These are phyloP conservation scores for Apiospora phragmitis DNA, from an alignment of 2,329 filamentous ascomycete genomes.

Conservation along the genomic window DNA sequence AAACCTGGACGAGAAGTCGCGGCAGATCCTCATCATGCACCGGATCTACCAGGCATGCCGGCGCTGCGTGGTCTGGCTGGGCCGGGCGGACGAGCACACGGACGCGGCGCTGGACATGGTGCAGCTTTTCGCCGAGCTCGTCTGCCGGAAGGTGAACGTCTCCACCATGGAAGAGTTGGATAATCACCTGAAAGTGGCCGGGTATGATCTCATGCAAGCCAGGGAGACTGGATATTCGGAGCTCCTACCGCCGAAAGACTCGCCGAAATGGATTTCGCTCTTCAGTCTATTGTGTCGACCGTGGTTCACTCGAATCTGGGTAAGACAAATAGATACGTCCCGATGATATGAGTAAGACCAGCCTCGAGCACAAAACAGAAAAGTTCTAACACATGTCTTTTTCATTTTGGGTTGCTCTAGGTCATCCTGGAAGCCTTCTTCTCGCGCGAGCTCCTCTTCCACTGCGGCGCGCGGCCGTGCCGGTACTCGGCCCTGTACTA, in stretches of 20 bases:
- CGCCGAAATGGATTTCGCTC: conserved; percentile 4
- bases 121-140: background rate
- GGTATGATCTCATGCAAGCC: background rate
- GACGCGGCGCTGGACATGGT: conserved; percentile 12
- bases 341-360: background rate
- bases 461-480: conserved; percentile 8
- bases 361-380: background rate
- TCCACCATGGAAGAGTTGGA: background rate
- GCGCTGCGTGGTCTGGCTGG: conserved; percentile 12
- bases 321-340: background rate
- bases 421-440: conserved; percentile 12
- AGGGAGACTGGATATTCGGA: background rate
- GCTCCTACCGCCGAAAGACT: background rate
- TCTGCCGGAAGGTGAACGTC: background rate
- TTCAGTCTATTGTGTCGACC: background rate
- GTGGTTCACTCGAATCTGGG: conserved; percentile 12
- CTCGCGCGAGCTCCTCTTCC: conserved; percentile 5
- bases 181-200: background rate
- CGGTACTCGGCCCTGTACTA: conserved; percentile 9
- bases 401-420: background rate
- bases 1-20: conserved; percentile 14
- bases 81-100: background rate
- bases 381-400: background rate
- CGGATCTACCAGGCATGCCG: conserved; percentile 14
- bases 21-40: conserved; percentile 14